Evolutionary conservation across 2,329 filamentous ascomycete genomes (phyloP), one percentile per base, ranked within the genome.

Genomic region (Sclerotiophoma versabilis): DNA sequence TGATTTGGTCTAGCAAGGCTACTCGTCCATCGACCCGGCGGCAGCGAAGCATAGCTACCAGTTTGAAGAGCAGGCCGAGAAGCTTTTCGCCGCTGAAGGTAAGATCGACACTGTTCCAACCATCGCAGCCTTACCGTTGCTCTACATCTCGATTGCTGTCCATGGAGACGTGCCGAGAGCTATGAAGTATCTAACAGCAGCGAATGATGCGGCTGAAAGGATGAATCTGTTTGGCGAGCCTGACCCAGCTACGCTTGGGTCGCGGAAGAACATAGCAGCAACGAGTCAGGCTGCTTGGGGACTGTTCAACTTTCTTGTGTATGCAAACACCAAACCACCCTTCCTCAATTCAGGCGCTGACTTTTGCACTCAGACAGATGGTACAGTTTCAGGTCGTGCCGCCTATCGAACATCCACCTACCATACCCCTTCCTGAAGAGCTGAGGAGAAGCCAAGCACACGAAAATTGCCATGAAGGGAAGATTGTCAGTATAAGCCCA

Each of bases 251-350:
- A 39, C 22, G 3, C 20, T 49, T 17, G 41, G 41, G 20, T 48
- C 53, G 12, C 41, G 37, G 1, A 51, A 57, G 30, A 27, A 22
- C 19, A 30, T 43, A 29, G 48, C 30, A 46, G 57, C 57, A 23
- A 49, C 45, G 12, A 50, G 57, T 12, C 52, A 51, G 32, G 36
- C 53, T 22, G 53, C 49, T 32, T 59, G 57, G 57, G 57, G 57
- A 5, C 32, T 52, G 8, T 59, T 59, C 46, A 59, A 57, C 27
- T 39, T 59, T n/a, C 37, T 51, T 25, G 41, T 59, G 57, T 59
- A 59, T 32, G 52, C 36, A 30, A 15, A 37, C n/a, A 11, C 17
- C 19, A 26, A 33, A 17, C 5, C 25, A 14, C 25, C 19, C n/a
- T 14, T 27, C 34, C 39, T n/a, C 19, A 2, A 12, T 26, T 17